These are phyloP conservation scores for Geotrichum carabidarum DNA, from an alignment of 1,139 yeast genomes.

Conservation along the genomic window DNA sequence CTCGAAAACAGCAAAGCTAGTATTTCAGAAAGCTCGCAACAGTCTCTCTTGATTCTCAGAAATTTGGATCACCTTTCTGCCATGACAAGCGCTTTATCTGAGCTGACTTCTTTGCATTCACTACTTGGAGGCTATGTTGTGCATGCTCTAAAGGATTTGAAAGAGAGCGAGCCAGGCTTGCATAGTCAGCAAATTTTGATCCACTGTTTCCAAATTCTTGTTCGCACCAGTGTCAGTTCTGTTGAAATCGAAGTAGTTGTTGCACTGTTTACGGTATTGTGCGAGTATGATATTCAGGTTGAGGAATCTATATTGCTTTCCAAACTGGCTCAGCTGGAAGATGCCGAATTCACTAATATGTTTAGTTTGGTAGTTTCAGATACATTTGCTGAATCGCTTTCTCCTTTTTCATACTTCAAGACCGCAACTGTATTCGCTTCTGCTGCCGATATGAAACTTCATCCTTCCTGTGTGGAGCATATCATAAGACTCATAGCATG, in stretches of 20 bases:
- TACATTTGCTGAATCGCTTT: not conserved
- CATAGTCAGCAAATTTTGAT: constrained; percentile 4
- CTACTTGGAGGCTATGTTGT: constrained; percentile 12
- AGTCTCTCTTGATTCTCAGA: constrained; percentile 5
- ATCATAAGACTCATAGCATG: constrained; percentile 3
- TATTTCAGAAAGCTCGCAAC: not conserved
- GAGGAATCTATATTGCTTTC: constrained; percentile 3
- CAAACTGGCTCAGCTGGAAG: constrained; percentile 7
- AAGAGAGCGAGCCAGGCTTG: not conserved
- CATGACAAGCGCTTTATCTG: not conserved
- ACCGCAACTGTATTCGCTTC: constrained; percentile 9
- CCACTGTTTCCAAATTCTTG: constrained; percentile 13
- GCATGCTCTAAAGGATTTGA: constrained; percentile 2
- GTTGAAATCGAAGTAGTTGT: constrained; percentile 12
- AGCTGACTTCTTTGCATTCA: constrained; percentile 1
- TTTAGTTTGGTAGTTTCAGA: constrained; percentile 6
- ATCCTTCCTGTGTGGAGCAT: constrained; percentile 8
- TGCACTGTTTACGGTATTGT: constrained; percentile 10
- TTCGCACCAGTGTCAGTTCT: not conserved
- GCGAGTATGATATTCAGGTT: constrained; percentile 11
- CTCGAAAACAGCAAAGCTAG: not conserved
- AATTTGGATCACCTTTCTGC: constrained; percentile 13
- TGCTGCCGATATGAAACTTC: constrained; percentile 8
- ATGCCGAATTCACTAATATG: not conserved
- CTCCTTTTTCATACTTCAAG: constrained; percentile 10